Percentiles rank a stretch among this genome's conserved stretches.
Conservation (phyloP, 2,329 filamentous ascomycete species). For the Ambrosiella beaveri region DNA sequence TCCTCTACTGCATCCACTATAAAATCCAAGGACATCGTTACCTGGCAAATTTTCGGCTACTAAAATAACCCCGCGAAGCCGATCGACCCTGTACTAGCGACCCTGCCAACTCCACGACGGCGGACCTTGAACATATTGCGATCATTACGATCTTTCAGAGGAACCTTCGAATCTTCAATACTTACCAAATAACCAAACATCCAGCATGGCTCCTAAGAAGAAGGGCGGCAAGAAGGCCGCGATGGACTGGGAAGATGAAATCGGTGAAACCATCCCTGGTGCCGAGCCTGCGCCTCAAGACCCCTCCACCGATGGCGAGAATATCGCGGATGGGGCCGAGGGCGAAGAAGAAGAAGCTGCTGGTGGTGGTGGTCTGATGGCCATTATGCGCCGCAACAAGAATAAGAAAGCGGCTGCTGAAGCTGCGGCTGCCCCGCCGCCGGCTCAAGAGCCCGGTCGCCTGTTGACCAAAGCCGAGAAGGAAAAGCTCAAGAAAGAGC, state of each 20-base stretch:
- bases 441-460: conserved; percentile 52
- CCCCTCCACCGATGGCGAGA: conserved; percentile 29
- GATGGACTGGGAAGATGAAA: conserved; percentile 84
- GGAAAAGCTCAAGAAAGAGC: conserved; percentile 93
- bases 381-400: conserved; percentile 64
- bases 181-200: not conserved
- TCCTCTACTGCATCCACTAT: not conserved
- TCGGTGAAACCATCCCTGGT: conserved; percentile 57
- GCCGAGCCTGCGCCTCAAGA: conserved; percentile 17
- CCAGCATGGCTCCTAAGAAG: conserved; percentile 77
- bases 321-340: conserved; percentile 29
- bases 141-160: not conserved
- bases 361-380: conserved; percentile 54
- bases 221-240: conserved; percentile 70
- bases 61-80: conserved; percentile 2
- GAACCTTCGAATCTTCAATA: not conserved
- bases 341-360: conserved; percentile 31
- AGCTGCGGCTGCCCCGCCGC: conserved; percentile 30
- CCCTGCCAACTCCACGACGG: not conserved
- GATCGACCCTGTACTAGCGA: not conserved
- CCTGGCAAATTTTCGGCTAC: conserved; percentile 5
- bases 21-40: not conserved
- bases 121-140: not conserved
- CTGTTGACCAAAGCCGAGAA: conserved; percentile 97
- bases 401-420: conserved; percentile 79